phyloP scores from a whole-genome alignment of 305 asterid genomes.

The Fraxinus angustifolia region DNA sequence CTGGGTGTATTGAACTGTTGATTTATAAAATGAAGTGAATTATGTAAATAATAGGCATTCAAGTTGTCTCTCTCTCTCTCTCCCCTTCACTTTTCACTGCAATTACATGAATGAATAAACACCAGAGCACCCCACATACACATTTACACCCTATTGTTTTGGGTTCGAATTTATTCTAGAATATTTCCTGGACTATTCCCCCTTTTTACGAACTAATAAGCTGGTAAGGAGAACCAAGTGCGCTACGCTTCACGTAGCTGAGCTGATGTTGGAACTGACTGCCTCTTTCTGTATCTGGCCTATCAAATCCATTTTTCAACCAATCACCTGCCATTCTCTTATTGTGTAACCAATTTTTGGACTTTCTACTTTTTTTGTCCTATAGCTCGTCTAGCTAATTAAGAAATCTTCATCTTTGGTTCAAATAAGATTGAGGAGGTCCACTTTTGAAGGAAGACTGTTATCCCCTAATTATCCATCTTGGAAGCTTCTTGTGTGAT shows the following conservation, averaged over 20 bases:
- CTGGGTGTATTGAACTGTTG: background rate
- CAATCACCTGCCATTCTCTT: background rate
- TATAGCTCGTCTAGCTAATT: background rate
- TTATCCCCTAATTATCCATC: constrained; percentile 5
- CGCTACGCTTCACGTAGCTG: background rate
- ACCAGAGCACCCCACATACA: background rate
- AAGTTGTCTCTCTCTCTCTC: background rate
- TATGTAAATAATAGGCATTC: background rate
- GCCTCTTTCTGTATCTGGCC: background rate
- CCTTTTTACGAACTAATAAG: background rate
- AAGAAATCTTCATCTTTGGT: background rate
- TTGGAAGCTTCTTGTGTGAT: constrained; percentile 7
- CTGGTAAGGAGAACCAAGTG: background rate
- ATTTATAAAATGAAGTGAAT: background rate
- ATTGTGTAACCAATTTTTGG: background rate
- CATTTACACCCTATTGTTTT: background rate
- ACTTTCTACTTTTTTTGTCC: background rate
- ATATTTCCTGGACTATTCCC: background rate
- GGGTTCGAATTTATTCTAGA: background rate
- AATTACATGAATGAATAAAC: background rate
- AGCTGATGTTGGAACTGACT: background rate
- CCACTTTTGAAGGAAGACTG: background rate
- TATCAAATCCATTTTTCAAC: background rate
- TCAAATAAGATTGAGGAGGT: background rate
- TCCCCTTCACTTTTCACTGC: background rate